phyloP scores from a whole-genome alignment of 2,329 filamentous ascomycete genomes.

The Aschersonia sp. region DNA sequence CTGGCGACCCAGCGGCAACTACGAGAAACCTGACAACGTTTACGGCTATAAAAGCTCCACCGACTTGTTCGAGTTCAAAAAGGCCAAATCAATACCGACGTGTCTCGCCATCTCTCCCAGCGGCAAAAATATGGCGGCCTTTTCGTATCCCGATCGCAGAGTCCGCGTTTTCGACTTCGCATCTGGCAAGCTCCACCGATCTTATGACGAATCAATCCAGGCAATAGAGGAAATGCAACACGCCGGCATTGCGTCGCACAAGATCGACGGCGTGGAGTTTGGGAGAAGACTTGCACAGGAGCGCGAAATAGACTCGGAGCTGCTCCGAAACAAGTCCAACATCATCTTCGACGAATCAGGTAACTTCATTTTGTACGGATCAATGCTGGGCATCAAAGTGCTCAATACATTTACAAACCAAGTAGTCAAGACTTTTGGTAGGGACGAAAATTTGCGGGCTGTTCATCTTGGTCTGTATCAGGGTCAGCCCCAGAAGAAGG shows the following conservation, averaged over 20 bases:
- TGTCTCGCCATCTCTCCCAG: slow-evolving; percentile 76
- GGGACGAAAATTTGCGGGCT: slow-evolving; percentile 75
- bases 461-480: slow-evolving; percentile 82
- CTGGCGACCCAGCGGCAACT: slow-evolving; percentile 68
- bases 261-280: slow-evolving; percentile 83
- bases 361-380: slow-evolving; percentile 89
- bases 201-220: slow-evolving; percentile 86
- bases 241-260: slow-evolving; percentile 67
- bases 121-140: slow-evolving; percentile 71
- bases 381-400: slow-evolving; percentile 83
- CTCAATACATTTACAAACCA: slow-evolving; percentile 92
- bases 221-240: slow-evolving; percentile 92
- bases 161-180: slow-evolving; percentile 88
- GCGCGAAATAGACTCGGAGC: slow-evolving; percentile 63
- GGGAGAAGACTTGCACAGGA: slow-evolving; percentile 77
- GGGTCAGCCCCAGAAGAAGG: slow-evolving; percentile 88
- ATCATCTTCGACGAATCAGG: slow-evolving; percentile 93
- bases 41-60: slow-evolving; percentile 91
- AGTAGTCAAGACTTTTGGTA: slow-evolving; percentile 78
- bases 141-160: slow-evolving; percentile 88
- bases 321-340: slow-evolving; percentile 58
- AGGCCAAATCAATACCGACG: slow-evolving; percentile 71
- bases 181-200: slow-evolving; percentile 74
- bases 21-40: slow-evolving; percentile 83
- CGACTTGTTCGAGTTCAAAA: slow-evolving; percentile 93